Percentiles rank a stretch among this genome's conserved stretches.
phyloP scores from a whole-genome alignment of 2,329 filamentous ascomycete species.

The Trichoderma atrobrunneum region DNA sequence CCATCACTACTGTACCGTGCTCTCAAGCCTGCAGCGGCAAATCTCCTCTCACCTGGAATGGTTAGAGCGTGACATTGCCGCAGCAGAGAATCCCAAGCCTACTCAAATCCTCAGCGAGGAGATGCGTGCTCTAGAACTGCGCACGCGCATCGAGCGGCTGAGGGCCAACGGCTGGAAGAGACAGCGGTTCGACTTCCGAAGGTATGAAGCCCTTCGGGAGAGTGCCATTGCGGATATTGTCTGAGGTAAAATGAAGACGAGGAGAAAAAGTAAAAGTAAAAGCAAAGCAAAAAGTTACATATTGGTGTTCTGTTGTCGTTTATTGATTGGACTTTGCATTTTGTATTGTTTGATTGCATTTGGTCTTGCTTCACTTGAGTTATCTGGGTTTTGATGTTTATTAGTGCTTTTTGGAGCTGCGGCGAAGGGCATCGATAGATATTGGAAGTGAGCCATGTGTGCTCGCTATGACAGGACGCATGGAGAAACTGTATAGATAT shows the following conservation, averaged over 20 bases:
- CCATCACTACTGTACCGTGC: conserved; percentile 49
- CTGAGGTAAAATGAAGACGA: background rate
- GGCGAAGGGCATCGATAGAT: background rate
- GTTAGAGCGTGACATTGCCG: conserved; percentile 41
- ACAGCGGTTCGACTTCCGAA: conserved; percentile 51
- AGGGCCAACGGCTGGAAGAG: conserved; percentile 55
- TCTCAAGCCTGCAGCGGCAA: conserved; percentile 48
- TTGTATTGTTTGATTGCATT: background rate
- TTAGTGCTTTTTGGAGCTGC: background rate
- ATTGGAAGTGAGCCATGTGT: background rate
- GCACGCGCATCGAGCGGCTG: conserved; percentile 53
- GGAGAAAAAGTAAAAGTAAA: background rate
- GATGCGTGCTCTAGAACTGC: conserved; percentile 41
- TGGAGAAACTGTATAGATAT: background rate
- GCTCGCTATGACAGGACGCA: background rate
- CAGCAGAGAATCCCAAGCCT: conserved; percentile 26
- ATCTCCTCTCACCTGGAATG: conserved; percentile 47
- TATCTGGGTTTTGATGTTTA: background rate
- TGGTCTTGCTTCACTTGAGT: background rate
- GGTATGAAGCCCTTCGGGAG: conserved; percentile 53
- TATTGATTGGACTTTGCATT: background rate
- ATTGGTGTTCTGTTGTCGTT: background rate
- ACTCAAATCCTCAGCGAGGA: conserved; percentile 32
- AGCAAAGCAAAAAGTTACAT: background rate
- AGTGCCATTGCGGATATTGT: conserved; percentile 50